Evolutionary conservation across 2,329 filamentous ascomycete species (phyloP), one percentile per base, ranked within the genome.

Genomic region (Penicillium sp.): DNA sequence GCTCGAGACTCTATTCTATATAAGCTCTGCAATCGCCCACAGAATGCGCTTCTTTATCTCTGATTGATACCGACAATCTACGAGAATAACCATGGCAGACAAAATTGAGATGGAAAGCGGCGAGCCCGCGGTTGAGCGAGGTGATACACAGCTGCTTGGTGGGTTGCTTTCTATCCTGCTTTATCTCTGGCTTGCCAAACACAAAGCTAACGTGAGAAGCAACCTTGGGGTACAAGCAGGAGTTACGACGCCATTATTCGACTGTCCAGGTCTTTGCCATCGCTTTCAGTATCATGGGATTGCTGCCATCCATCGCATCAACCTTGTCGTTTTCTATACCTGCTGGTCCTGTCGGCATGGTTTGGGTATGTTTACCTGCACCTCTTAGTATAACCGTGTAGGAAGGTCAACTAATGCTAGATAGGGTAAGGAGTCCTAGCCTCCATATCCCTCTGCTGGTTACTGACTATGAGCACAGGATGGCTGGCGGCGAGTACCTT

Each of bases 211-310:
- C 47, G n/a, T 38, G 30, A 23, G 7, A 35, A 77, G 75, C 75
- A 19, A 68, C 65, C 13, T 67, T 79, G 69, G 75, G 81, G 1
- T 85, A 85, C 73, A 84, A 88, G 70, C 85, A 88, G 73, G 86
- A 89, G 69, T 77, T 88, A 35, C 81, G 83, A 51, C 80, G 86
- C 26, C 87, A 87, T 66, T 88, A 88, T 68, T 84, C 83, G 3
- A 85, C 85, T 62, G 77, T 86, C 19, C 85, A 88, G 69, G 81
- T 88, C 19, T 88, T 88, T 65, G 86, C 84, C 13, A 83, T 86
- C 61, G 83, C 83, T 7, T 86, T 86, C 62, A 82, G 80, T 68
- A 85, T 88, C 66, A 88, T 88, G 84, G 85, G 85, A 2, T 71
- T 88, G 8, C 72, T 88, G 3, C 85, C 86, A 1, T 87, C 85